Conservation (phyloP, 2,329 filamentous ascomycete genomes). For the Talaromyces sp. region DNA sequence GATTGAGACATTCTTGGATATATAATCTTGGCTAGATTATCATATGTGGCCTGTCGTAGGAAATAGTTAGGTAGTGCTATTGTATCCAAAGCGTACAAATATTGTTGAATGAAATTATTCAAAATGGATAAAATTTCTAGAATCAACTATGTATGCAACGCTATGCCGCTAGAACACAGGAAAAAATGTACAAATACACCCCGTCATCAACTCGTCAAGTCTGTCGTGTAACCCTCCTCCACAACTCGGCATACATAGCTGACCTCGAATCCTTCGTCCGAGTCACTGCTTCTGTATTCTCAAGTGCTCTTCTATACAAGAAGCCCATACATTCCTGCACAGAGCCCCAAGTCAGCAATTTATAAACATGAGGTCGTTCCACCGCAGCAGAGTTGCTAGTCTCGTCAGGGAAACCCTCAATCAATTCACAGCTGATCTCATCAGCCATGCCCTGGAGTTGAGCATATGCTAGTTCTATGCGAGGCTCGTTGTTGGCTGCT, state of each 20-base stretch:
- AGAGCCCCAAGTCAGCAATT: slow-evolving; percentile 59
- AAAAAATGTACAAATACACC: neutral
- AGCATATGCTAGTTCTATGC: slow-evolving; percentile 58
- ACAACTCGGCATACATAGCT: slow-evolving; percentile 36
- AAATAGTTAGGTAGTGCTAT: too few relatives aligned
- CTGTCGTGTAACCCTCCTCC: slow-evolving; percentile 25
- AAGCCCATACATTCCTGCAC: slow-evolving; percentile 61
- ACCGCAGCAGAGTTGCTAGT: slow-evolving; percentile 3
- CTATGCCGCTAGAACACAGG: slow-evolving; percentile 5
- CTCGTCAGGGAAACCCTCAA: slow-evolving; percentile 39
- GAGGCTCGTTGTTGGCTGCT: slow-evolving; percentile 43
- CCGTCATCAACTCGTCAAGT: neutral
- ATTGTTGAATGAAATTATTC: neutral
- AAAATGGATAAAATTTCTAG: neutral
- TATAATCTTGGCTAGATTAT: slow-evolving; percentile 9
- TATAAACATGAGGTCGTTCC: slow-evolving; percentile 51
- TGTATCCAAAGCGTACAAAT: neutral
- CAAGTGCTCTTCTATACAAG: slow-evolving; percentile 62
- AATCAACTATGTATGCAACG: neutral
- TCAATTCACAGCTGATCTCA: slow-evolving; percentile 67
- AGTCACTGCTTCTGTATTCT: slow-evolving; percentile 64
- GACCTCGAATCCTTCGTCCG: slow-evolving; percentile 47
- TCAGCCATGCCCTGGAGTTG: slow-evolving; percentile 96
- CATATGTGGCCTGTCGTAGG: neutral
- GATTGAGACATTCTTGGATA: slow-evolving; percentile 37